Base-by-base conservation (phyloP, 2,329 filamentous ascomycete genomes). In the Colletotrichum noveboracense region DNA sequence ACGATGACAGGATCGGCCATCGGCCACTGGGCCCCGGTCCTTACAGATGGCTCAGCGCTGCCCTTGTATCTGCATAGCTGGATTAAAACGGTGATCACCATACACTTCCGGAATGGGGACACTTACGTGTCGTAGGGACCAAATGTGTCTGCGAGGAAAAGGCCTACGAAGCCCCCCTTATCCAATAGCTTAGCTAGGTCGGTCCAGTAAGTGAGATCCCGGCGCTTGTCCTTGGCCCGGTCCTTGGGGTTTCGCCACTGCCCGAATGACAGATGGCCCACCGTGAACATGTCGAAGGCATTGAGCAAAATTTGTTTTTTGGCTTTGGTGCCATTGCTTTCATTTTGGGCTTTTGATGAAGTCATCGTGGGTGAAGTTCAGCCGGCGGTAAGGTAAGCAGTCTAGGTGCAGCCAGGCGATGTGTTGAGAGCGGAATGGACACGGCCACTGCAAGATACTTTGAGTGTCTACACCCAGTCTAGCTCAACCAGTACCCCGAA, bases 1-100 rank as follows among this genome's bases (percentile, higher is more conserved):
- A 92, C 90, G 79, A 93, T 93, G 0, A 89, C 89, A 0, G 92
- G 92, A 79, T 94, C 92, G 0, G 90, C 92, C 80, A 93, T 87
- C 0, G 92, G 91, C 90, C 91, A 93, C 78, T 93, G 92, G 0
- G 91, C 91, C 1, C 90, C 91, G 24, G 90, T 85, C 4, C 90
- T 86, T 76, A 93, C 70, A 9, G 70, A 73, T 91, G 78, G 90
- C 92, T 71, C 91, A 88, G 78, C 92, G 90, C 7, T 92, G 79
- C 43, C 87, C 91, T 3, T 87, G 56, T 69, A 73, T 24, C 70
- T 58, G 60, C 5, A 65, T 2, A 9, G 1, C 8, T 30, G 58
- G 6, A 14, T 30, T n/a, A 61, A n/a, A n/a, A n/a, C 7, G 21
- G 18, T n/a, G 16, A 12, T 28, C 21, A 62, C 16, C 21, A 32